A percentile compares a stretch with the other conserved stretches of the same genome.
These are phyloP conservation scores for Vitis rupestris DNA, from an alignment of 164 flowering plant genomes.

Conservation along the genomic window DNA sequence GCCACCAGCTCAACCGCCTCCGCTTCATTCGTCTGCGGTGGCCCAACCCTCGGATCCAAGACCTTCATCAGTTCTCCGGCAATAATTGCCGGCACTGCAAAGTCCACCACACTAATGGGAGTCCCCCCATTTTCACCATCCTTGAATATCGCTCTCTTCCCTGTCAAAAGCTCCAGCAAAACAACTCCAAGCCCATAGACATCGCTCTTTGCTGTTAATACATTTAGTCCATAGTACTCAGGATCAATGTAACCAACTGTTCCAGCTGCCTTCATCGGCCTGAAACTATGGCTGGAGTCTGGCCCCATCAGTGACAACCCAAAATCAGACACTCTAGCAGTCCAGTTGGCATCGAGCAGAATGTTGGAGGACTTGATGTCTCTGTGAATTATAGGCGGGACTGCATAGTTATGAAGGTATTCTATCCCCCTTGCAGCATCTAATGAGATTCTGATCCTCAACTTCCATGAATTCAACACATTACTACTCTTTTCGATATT, in stretches of 20 bases:
- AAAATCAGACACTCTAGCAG: slow-evolving; percentile 89
- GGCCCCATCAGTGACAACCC: slow-evolving; percentile 87
- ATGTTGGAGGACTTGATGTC: slow-evolving; percentile 98
- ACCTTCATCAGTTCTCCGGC: slow-evolving; percentile 58
- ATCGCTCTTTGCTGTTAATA: slow-evolving; percentile 91
- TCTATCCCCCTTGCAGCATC: slow-evolving; percentile 96
- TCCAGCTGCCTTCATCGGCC: slow-evolving; percentile 79
- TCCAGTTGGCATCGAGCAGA: slow-evolving; percentile 73
- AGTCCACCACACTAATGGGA: slow-evolving; percentile 79
- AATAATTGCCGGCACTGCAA: slow-evolving; percentile 66
- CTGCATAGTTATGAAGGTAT: slow-evolving; percentile 93
- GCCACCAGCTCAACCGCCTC: slow-evolving; percentile 96
- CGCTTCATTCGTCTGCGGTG: slow-evolving; percentile 56
- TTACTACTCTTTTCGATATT: slow-evolving; percentile 49
- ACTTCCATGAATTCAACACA: slow-evolving; percentile 77
- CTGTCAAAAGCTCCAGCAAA: slow-evolving; percentile 78
- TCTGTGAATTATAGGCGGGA: slow-evolving; percentile 90
- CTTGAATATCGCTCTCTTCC: slow-evolving; percentile 86
- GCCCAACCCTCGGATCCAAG: slow-evolving; percentile 67
- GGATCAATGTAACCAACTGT: slow-evolving; percentile 99
- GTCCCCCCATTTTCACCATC: slow-evolving; percentile 38
- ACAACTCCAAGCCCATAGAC: slow-evolving; percentile 96
- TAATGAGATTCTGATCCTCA: slow-evolving; percentile 73
- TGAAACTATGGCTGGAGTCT: slow-evolving; percentile 40
- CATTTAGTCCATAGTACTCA: slow-evolving; percentile 85